Conservation (phyloP, 2,329 filamentous ascomycete species). For the Claviceps pazoutovae region DNA sequence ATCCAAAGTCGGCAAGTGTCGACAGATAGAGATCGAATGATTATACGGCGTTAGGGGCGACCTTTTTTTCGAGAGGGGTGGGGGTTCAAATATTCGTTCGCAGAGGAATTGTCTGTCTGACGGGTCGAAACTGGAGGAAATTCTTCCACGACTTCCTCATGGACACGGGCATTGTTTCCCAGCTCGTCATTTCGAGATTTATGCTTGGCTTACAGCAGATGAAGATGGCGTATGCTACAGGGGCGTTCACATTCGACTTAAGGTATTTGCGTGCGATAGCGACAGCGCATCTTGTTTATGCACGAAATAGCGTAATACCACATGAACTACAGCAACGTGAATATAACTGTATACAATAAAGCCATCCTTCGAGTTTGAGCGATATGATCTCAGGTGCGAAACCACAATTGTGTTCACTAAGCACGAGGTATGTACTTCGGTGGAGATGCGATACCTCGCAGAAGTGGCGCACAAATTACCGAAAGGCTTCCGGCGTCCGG, state of each 20-base stretch:
- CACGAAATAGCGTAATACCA: slow-evolving; percentile 1
- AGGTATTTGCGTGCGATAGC: not conserved
- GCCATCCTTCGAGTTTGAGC: not conserved
- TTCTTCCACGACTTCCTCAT: not conserved
- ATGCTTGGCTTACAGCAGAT: not conserved
- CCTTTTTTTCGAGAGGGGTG: not conserved
- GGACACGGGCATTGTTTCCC: not conserved
- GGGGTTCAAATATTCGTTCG: not conserved
- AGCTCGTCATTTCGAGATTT: not conserved
- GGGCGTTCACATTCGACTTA: not conserved
- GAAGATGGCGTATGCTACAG: not conserved
- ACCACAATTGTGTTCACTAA: not conserved
- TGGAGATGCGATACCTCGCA: not conserved
- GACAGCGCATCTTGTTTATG: slow-evolving; percentile 2
- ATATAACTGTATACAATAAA: not conserved
- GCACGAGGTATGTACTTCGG: not conserved
- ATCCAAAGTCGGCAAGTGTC: not conserved
- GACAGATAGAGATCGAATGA: not conserved
- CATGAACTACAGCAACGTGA: not conserved
- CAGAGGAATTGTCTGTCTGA: not conserved
- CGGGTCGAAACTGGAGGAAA: not conserved
- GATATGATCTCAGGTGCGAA: not conserved
- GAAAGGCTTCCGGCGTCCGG: not conserved
- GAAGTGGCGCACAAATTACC: not conserved
- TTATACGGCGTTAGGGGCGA: not conserved